phyloP scores from a whole-genome alignment of 768 basidiomycete genomes.

The Suillus placidus region DNA sequence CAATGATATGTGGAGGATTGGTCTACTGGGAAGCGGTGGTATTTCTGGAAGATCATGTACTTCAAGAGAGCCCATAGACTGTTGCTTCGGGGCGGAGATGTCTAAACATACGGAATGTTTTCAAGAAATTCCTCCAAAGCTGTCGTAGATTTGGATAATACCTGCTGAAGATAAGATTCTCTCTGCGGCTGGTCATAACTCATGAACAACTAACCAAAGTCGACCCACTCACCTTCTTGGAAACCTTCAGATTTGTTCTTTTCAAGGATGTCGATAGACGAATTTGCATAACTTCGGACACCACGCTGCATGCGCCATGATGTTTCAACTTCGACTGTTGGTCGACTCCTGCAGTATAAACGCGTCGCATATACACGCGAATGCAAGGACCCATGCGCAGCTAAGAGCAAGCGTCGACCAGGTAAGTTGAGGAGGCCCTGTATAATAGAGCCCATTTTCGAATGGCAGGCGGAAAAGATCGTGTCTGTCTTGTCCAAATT shows the following conservation, averaged over 20 bases:
- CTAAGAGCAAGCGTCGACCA: neutral
- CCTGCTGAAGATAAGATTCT: constrained; percentile 1
- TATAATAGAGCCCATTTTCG: neutral
- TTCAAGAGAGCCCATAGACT: neutral
- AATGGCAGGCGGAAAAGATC: too few species aligned
- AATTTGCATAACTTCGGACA: neutral
- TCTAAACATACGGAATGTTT: neutral
- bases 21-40: constrained; percentile 32
- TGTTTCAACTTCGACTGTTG: neutral
- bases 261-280: neutral
- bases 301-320: neutral
- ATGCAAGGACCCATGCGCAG: neutral
- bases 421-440: neutral
- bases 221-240: neutral
- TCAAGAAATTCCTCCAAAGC: too few species aligned
- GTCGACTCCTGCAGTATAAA: neutral
- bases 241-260: neutral
- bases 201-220: neutral
- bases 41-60: constrained; percentile 24
- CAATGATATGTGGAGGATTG: constrained; percentile 38
- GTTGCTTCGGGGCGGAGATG: constrained; percentile 8
- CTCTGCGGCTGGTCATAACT: neutral
- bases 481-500: neutral
- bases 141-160: neutral
- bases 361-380: neutral